Base-by-base conservation (phyloP, 345 rosid genomes). In the Salix viminalis region DNA sequence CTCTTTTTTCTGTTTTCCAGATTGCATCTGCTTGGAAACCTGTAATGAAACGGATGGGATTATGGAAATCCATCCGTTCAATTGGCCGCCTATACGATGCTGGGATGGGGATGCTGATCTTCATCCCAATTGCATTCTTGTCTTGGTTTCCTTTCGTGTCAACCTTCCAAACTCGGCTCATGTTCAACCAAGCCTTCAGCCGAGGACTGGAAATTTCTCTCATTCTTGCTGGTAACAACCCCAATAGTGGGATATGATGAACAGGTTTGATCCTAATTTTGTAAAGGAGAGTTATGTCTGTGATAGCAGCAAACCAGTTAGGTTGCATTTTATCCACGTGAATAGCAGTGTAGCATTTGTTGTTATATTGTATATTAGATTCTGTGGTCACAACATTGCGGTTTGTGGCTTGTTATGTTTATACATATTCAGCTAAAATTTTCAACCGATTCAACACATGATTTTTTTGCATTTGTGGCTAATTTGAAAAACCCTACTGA, bases 91-190 rank as follows among this genome's bases (percentile, higher is more conserved):
- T 93, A 6, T 93, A 88, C 6, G 99, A 93, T 66, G 98, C 99
- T 2, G 91, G 92, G 52, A 93, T 96, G 98, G 99, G 99, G 67
- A 96, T 93, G 96, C 52, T 96, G 2, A 90, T 96, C 81, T 96
- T 96, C 79, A 78, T 96, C 18, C 97, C 98, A 0, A 78, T 96
- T 1, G 96, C 99, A 1, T 82, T 96, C 13, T 89, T 88, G 50
- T 92, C 99, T 2, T 96, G 98, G 98, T 96, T 96, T 86, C 99
- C 99, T 1, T 96, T 96, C 11, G 87, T 96, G 36, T 93, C 99
- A 7, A 96, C 99, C 24, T 96, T 96, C 89, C 99, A 96, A 77
- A 96, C 99, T 3, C 88, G 99, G 65, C 91, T 96, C 74, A 95
- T 95, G 99, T 95, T 88, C 87, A 95, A 95, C 82, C 97, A 95